phyloP scores from a whole-genome alignment of 306 rosid genomes.

The Cucurbita argyrosperma region DNA sequence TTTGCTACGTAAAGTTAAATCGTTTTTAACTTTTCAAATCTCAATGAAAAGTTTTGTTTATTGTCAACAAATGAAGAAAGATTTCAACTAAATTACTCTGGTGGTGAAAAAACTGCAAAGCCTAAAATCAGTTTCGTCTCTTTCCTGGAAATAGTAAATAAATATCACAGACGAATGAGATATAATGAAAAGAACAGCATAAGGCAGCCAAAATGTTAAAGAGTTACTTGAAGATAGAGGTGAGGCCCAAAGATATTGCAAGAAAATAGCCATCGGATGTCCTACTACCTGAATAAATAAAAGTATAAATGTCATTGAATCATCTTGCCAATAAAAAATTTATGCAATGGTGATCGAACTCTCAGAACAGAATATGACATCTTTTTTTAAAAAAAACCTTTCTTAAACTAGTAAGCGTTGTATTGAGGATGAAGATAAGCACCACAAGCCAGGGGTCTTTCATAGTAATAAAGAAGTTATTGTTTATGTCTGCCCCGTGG shows the following conservation, averaged over 20 bases:
- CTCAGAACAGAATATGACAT: not conserved
- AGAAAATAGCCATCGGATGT: conserved; percentile 60
- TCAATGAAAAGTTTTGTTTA: not conserved
- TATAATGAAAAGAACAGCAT: not conserved
- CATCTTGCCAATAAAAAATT: not conserved
- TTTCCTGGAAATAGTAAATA: not conserved
- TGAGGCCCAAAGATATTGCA: conserved; percentile 75
- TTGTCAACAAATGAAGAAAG: not conserved
- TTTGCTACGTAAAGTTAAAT: not conserved
- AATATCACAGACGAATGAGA: not conserved
- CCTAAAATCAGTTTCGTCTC: not conserved
- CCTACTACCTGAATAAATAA: conserved; percentile 40
- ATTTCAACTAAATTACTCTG: not conserved
- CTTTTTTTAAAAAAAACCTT: not conserved
- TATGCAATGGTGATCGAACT: not conserved
- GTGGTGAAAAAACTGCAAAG: not conserved
- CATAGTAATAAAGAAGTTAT: not conserved
- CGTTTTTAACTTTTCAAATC: not conserved
- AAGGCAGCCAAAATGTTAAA: conserved; percentile 4
- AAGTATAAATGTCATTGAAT: not conserved
- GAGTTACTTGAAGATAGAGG: conserved; percentile 69
- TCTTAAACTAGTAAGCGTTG: not conserved
- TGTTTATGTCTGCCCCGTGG: not conserved
- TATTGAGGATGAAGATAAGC: not conserved
- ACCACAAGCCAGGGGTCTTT: not conserved